Evolutionary conservation across 2,329 filamentous ascomycete genomes (phyloP).

Genomic region (Seiridium unicorne): DNA sequence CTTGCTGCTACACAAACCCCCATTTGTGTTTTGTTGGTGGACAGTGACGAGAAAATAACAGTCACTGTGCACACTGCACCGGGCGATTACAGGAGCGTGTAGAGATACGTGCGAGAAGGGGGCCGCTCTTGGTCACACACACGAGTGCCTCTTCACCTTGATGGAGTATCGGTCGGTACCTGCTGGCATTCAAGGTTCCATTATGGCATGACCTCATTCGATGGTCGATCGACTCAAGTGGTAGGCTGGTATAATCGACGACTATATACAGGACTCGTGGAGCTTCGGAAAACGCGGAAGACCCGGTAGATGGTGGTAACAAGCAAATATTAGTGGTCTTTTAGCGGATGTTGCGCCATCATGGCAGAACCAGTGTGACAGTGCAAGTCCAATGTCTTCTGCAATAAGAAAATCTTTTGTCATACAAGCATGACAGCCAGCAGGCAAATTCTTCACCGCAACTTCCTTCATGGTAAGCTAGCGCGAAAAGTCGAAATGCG

Average conservation of each 20-base stretch:
- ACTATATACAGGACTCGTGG: neutral
- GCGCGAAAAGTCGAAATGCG: too few relatives aligned
- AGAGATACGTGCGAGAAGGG: slow-evolving; percentile 7
- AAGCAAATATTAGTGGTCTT: neutral
- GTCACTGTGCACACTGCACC: neutral
- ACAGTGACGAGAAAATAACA: neutral
- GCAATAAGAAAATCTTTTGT: too few relatives aligned
- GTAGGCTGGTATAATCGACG: neutral
- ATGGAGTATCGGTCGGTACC: neutral
- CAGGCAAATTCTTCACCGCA: too few relatives aligned
- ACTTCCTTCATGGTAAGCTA: too few relatives aligned
- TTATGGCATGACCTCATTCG: slow-evolving; percentile 9
- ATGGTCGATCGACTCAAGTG: neutral
- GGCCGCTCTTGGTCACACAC: neutral
- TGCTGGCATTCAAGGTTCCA: neutral
- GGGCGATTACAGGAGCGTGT: slow-evolving; percentile 9
- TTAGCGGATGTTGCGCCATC: too few relatives aligned
- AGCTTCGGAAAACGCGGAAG: neutral
- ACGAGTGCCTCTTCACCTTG: neutral
- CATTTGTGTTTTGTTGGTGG: neutral
- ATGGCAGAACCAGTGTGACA: too few relatives aligned
- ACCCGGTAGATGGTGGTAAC: neutral
- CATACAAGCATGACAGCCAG: too few relatives aligned
- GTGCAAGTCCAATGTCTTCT: too few relatives aligned
- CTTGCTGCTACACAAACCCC: too few relatives aligned